Base-by-base conservation (phyloP, 225 moss, liverwort and hornwort species). In the Anthoceros angustus region DNA sequence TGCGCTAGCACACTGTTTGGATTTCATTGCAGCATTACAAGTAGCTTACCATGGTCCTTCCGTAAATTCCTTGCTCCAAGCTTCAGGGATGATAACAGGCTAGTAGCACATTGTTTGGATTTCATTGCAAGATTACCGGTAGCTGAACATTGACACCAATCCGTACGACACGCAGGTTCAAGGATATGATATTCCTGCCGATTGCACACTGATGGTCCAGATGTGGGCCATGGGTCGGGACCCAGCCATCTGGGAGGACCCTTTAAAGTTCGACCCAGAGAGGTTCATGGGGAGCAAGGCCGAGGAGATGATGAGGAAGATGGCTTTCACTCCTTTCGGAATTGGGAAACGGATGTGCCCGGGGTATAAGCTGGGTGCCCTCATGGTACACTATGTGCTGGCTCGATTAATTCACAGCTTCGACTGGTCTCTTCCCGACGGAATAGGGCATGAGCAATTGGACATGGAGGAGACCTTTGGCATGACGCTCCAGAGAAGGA, bases 381-480 rank as follows among this genome's bases (percentile, higher is more conserved):
- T 69, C 3, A 10, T 69, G 2, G 40, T 74, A 41, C 64, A 64
- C 25, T 39, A 38, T 7, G 43, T 68, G 12, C 68, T 81, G 2
- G 78, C 72, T 4, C 78, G 72, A 61, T 67, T 81, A 25, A 6
- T 78, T 49, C 78, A 81, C 55, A 73, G 70, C 67, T 82, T 76
- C 10, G 65, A 73, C 62, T 71, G 69, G 66, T 14, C 25, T 2
- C 42, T 74, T 62, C 76, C 76, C 0, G 32, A 16, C 9, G 71
- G 41, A 5, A 45, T 55, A 48, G 62, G 63, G 42, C 69, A 67
- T 0, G 41, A 25, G 24, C 66, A 74, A 1, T 55, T 82, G 48
- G 79, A 79, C 38, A 70, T 79, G 50, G 24, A 66, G 18, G 76
- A 74, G 71, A 32, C 15, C 7, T 72, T 41, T 21, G 69, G 74